phyloP scores from a whole-genome alignment of 306 rosid genomes.

The Citrullus mucosospermus region DNA sequence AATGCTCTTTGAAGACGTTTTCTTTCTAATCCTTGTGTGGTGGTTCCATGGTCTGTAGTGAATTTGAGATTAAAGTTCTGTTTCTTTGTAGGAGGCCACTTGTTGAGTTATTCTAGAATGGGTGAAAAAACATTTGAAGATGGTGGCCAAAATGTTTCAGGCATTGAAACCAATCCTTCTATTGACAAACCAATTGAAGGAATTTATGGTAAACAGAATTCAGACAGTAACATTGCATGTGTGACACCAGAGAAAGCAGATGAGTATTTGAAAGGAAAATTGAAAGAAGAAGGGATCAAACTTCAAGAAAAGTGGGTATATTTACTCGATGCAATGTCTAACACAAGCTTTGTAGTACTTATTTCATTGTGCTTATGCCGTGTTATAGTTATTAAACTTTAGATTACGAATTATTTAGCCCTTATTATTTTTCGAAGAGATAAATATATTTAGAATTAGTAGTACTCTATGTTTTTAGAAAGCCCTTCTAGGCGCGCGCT shows the following conservation, averaged over 20 bases:
- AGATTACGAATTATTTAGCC: too few relatives aligned
- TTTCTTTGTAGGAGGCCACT: too few relatives aligned
- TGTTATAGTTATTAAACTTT: too few relatives aligned
- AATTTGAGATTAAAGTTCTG: too few relatives aligned
- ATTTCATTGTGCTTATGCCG: too few relatives aligned
- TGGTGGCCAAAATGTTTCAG: neutral
- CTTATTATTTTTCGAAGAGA: too few relatives aligned
- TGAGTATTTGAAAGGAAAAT: conserved; percentile 18
- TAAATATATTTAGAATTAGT: too few relatives aligned
- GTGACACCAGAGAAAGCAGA: conserved; percentile 45
- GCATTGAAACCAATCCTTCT: conserved; percentile 13
- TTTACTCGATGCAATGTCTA: neutral
- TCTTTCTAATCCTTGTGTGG: too few relatives aligned
- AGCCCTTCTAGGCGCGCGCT: too few relatives aligned
- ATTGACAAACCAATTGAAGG: conserved; percentile 16
- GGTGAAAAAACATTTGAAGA: conserved; percentile 13
- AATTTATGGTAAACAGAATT: neutral
- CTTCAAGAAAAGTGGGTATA: conserved; percentile 36
- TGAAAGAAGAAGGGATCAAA: conserved; percentile 10
- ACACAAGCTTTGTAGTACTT: neutral
- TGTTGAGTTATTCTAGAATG: conserved; percentile 10
- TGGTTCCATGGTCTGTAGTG: too few relatives aligned
- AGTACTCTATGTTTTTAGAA: too few relatives aligned
- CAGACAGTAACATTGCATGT: conserved; percentile 16
- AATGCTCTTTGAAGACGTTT: neutral